A percentile compares a stretch with the other conserved stretches of the same genome.
Evolutionary conservation across 345 rosid species (phyloP).

Genomic region (Mercurialis annua): DNA sequence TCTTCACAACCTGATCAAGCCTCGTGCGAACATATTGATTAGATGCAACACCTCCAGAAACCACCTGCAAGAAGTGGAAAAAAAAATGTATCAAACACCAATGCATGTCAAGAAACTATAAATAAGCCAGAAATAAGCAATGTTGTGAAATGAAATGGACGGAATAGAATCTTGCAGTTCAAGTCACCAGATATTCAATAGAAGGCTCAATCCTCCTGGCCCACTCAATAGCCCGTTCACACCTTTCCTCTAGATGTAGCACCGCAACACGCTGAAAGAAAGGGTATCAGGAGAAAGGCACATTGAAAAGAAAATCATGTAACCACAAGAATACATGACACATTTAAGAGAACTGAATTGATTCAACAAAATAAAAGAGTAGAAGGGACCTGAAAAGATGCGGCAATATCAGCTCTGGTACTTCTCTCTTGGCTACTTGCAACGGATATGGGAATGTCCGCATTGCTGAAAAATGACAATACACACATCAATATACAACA

Average conservation of each 20-base stretch:
- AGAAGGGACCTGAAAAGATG: conserved; percentile 80
- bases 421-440: conserved; percentile 68
- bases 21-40: conserved; percentile 70
- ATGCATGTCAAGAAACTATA: conserved; percentile 5
- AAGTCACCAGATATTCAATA: conserved; percentile 61
- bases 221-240: conserved; percentile 91
- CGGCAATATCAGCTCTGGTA: conserved; percentile 87
- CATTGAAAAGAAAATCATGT: neutral
- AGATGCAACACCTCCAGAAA: conserved; percentile 97
- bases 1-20: conserved; percentile 59
- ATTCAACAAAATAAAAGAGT: neutral
- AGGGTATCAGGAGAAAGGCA: conserved; percentile 2
- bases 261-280: conserved; percentile 81
- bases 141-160: neutral
- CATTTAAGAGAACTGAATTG: neutral
- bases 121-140: conserved; percentile 6
- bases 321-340: neutral
- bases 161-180: neutral
- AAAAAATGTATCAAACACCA: conserved; percentile 10
- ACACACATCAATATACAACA: conserved; percentile 12
- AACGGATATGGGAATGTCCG: conserved; percentile 58
- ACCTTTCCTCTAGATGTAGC: conserved; percentile 88
- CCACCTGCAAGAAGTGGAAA: conserved; percentile 52
- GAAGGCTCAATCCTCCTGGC: conserved; percentile 84
- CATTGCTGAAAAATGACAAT: conserved; percentile 44